Percentiles rank a stretch among this genome's conserved stretches.
phyloP scores from a whole-genome alignment of 73 alveolate species.

The Halteria grandinella region DNA sequence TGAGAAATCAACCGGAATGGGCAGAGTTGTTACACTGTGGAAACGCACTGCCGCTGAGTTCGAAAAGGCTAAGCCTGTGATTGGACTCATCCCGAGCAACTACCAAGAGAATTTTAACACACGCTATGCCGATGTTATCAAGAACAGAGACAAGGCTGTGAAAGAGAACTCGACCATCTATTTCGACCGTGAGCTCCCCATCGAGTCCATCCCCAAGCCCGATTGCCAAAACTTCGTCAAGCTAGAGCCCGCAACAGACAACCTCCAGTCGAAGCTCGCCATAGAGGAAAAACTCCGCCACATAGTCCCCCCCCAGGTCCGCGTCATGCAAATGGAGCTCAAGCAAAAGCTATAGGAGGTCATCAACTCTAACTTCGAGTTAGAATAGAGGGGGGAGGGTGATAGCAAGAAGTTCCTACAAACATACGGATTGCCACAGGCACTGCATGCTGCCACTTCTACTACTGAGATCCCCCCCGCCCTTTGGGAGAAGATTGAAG shows the following conservation, averaged over 20 bases:
- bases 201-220: slow-evolving; percentile 2
- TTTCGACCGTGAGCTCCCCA: slow-evolving; percentile 51
- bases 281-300: slow-evolving; percentile 58
- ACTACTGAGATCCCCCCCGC: slow-evolving; percentile 41
- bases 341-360: slow-evolving; percentile 16
- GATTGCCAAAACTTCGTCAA: slow-evolving; percentile 54
- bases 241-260: slow-evolving; percentile 38
- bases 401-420: slow-evolving; percentile 24
- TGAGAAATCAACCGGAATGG: slow-evolving; percentile 55
- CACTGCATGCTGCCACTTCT: slow-evolving; percentile 53
- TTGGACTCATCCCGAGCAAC: slow-evolving; percentile 8
- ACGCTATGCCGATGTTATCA: slow-evolving; percentile 2
- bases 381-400: slow-evolving; percentile 8
- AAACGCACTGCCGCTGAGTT: not conserved
- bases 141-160: not conserved
- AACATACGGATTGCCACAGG: slow-evolving; percentile 33
- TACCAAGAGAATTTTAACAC: slow-evolving; percentile 44
- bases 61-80: slow-evolving; percentile 12
- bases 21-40: slow-evolving; percentile 10
- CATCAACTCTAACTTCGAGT: slow-evolving; percentile 19
- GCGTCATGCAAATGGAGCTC: slow-evolving; percentile 60
- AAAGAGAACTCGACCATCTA: slow-evolving; percentile 29
- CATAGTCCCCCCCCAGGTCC: slow-evolving; percentile 59
- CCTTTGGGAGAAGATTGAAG: slow-evolving; percentile 60
- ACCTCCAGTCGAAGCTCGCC: not conserved